Percentiles rank a stretch among this genome's conserved stretches.
phyloP scores from a whole-genome alignment of 2,329 filamentous ascomycete genomes.

The Achaetomium macrosporum region DNA sequence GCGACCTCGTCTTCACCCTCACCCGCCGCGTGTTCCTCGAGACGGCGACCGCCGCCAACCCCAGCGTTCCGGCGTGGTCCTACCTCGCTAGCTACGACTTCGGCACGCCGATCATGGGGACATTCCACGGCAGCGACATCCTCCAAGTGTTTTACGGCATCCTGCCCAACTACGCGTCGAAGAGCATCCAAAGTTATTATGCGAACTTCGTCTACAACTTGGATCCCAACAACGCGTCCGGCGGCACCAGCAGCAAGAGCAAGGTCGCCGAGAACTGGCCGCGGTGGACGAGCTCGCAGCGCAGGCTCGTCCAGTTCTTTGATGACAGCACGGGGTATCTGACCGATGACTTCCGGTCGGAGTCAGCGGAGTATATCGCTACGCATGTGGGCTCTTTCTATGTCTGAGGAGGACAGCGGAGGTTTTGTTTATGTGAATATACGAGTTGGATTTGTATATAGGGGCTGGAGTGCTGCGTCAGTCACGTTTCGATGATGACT shows the following conservation, averaged over 20 bases:
- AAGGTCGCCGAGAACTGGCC: conserved; percentile 38
- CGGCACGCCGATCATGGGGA: conserved; percentile 66
- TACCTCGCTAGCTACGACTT: conserved; percentile 69
- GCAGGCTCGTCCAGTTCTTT: conserved; percentile 47
- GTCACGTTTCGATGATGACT: background rate
- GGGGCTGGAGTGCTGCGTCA: too few relatives aligned
- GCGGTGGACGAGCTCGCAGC: conserved; percentile 34
- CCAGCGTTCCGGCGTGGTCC: conserved; percentile 62
- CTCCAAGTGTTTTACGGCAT: conserved; percentile 63
- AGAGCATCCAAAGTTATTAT: conserved; percentile 62
- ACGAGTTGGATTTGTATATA: background rate
- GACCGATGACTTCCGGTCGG: conserved; percentile 28
- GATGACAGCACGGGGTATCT: conserved; percentile 20
- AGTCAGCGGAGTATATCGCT: conserved; percentile 23
- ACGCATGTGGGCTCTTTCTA: conserved; percentile 19
- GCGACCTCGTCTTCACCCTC: conserved; percentile 70
- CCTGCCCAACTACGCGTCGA: conserved; percentile 55
- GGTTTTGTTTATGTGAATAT: background rate
- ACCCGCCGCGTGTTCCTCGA: conserved; percentile 60
- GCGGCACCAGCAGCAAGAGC: conserved; percentile 31
- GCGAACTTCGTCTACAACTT: conserved; percentile 64
- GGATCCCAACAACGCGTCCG: conserved; percentile 55
- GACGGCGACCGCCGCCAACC: conserved; percentile 39
- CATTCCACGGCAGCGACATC: conserved; percentile 67
- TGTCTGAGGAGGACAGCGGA: conserved; percentile 11